Conservation (phyloP, 2,329 filamentous ascomycete genomes). For the Xylariaceae sp. region DNA sequence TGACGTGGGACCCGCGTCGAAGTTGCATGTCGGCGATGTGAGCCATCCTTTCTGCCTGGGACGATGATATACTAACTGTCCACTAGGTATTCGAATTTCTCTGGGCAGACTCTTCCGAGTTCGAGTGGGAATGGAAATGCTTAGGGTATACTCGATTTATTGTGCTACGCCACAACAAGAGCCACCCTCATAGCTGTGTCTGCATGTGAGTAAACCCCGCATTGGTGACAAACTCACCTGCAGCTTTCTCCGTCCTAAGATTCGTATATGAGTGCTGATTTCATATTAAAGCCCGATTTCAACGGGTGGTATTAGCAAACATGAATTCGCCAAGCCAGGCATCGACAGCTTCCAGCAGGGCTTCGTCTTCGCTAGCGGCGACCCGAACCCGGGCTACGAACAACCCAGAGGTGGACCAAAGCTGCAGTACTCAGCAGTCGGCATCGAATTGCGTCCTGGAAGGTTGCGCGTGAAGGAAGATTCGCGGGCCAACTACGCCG, state of each 20-base stretch:
- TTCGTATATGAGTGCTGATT: slow-evolving; percentile 14
- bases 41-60: slow-evolving; percentile 17
- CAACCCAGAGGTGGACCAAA: slow-evolving; percentile 25
- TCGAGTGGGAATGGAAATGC: slow-evolving; percentile 38
- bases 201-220: slow-evolving; percentile 33
- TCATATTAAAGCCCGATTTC: slow-evolving; percentile 30
- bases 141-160: slow-evolving; percentile 36
- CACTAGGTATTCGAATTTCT: slow-evolving; percentile 36
- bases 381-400: slow-evolving; percentile 28
- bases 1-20: slow-evolving; percentile 32
- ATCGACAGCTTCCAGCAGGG: slow-evolving; percentile 36
- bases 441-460: slow-evolving; percentile 31
- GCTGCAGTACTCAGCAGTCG: slow-evolving; percentile 33
- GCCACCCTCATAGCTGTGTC: slow-evolving; percentile 33
- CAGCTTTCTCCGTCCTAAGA: slow-evolving; percentile 2
- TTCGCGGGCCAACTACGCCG: slow-evolving; percentile 36
- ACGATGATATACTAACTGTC: slow-evolving; percentile 7
- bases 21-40: slow-evolving; percentile 35
- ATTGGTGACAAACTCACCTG: slow-evolving; percentile 1
- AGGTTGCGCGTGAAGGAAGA: slow-evolving; percentile 34
- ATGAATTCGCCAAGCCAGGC: slow-evolving; percentile 35
- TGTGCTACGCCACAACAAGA: slow-evolving; percentile 35
- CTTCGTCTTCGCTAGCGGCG: slow-evolving; percentile 33
- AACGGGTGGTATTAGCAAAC: slow-evolving; percentile 27
- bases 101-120: slow-evolving; percentile 35